These are phyloP conservation scores for Zasmidium citrigriseum DNA, from an alignment of 2,329 filamentous ascomycete species.

Conservation along the genomic window DNA sequence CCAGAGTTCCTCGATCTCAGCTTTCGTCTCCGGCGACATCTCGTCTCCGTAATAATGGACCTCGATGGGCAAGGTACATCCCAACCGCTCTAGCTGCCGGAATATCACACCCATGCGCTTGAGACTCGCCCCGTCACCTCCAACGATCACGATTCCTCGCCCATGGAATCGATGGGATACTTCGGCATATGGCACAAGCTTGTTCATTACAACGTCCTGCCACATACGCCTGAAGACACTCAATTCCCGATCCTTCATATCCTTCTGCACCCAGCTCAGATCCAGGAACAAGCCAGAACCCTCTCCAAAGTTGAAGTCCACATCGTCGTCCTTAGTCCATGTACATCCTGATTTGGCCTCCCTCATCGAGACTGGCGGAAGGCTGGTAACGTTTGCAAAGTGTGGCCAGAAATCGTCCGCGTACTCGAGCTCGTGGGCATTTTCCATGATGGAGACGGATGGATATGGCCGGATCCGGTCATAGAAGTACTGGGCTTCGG, in stretches of 20 bases:
- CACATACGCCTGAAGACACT: background rate
- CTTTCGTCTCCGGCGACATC: slow-evolving; percentile 21
- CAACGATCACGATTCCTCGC: slow-evolving; percentile 36
- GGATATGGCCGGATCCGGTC: too few relatives aligned
- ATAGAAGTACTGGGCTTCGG: too few relatives aligned
- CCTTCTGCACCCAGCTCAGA: background rate
- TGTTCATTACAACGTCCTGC: slow-evolving; percentile 1
- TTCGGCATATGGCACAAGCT: slow-evolving; percentile 22
- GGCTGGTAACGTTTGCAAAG: background rate
- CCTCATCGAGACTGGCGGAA: slow-evolving; percentile 1
- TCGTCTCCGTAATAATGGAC: slow-evolving; percentile 35
- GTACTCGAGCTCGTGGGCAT: slow-evolving; percentile 3
- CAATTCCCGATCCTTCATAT: background rate
- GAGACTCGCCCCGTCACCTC: slow-evolving; percentile 25
- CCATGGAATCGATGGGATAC: slow-evolving; percentile 26
- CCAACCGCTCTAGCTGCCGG: slow-evolving; percentile 17
- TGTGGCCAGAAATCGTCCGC: slow-evolving; percentile 5
- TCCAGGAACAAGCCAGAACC: background rate
- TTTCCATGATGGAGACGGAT: background rate
- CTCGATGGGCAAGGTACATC: slow-evolving; percentile 31
- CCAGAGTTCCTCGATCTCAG: slow-evolving; percentile 21
- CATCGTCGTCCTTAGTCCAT: background rate
- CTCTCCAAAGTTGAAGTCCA: slow-evolving; percentile 8
- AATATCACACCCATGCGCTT: slow-evolving; percentile 28
- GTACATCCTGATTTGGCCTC: slow-evolving; percentile 7